Evolutionary conservation across 495 filamentous ascomycete genomes (phyloP).

Genomic region (Penicillium tannophilum): DNA sequence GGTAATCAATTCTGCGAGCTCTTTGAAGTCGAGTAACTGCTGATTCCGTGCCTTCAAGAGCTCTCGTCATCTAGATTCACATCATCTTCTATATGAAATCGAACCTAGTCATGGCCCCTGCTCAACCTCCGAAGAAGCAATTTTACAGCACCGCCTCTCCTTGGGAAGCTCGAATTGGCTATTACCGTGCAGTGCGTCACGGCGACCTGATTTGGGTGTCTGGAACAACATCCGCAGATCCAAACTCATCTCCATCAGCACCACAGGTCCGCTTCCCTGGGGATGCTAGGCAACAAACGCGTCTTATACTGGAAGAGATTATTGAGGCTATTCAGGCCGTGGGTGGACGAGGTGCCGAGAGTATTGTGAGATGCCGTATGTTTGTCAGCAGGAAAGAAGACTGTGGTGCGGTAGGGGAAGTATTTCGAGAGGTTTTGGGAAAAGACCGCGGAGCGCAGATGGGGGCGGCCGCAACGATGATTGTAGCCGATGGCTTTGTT

Average conservation of each 20-base stretch:
- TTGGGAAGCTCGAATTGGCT: conserved; percentile 47
- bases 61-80: no score
- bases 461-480: conserved; percentile 47
- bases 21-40: no score
- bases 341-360: conserved; percentile 40
- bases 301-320: conserved; percentile 40
- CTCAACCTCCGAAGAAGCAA: conserved; percentile 3
- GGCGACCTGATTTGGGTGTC: conserved; percentile 49
- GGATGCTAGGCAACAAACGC: conserved; percentile 43
- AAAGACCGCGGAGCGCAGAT: conserved; percentile 21
- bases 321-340: conserved; percentile 43
- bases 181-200: conserved; percentile 49
- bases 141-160: conserved; percentile 38
- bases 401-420: conserved; percentile 35
- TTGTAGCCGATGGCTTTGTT: conserved; percentile 44
- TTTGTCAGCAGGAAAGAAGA: conserved; percentile 41
- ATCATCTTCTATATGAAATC: neutral
- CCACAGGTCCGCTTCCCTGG: conserved; percentile 42
- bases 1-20: no score
- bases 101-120: neutral
- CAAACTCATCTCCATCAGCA: conserved; percentile 29
- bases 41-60: no score
- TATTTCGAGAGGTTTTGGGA: conserved; percentile 39
- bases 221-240: conserved; percentile 47
- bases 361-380: conserved; percentile 44